These are phyloP conservation scores for Syzygium grande DNA, from an alignment of 345 rosid species.

Conservation along the genomic window DNA sequence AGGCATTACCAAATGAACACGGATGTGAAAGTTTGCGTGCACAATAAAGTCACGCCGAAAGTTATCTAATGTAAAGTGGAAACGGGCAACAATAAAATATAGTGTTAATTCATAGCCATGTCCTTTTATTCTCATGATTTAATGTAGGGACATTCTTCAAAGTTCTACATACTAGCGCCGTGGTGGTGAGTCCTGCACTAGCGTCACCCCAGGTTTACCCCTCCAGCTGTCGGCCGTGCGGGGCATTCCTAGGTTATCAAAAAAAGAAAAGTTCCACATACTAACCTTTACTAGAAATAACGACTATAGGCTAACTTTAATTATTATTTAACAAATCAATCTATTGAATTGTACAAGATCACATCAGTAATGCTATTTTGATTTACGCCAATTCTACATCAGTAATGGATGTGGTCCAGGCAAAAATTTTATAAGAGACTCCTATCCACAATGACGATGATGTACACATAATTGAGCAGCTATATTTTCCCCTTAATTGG, in stretches of 20 bases:
- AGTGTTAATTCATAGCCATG: background rate
- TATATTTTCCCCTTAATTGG: background rate
- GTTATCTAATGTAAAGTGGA: background rate
- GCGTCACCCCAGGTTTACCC: too few relatives aligned
- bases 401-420: background rate
- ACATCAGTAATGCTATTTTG: background rate
- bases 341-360: background rate
- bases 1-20: background rate
- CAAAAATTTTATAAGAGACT: background rate
- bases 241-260: too few relatives aligned
- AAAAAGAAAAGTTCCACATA: background rate
- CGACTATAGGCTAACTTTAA: background rate
- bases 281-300: background rate
- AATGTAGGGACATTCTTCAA: background rate
- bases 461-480: background rate
- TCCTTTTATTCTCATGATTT: background rate
- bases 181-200: too few relatives aligned
- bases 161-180: background rate
- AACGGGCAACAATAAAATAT: background rate
- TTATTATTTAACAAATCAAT: background rate
- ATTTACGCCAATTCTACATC: background rate
- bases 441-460: background rate
- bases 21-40: background rate
- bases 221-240: too few relatives aligned
- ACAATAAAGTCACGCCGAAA: background rate